Evolutionary conservation across 2,329 filamentous ascomycete genomes (phyloP).

Genomic region (Aureobasidium subglaciale): DNA sequence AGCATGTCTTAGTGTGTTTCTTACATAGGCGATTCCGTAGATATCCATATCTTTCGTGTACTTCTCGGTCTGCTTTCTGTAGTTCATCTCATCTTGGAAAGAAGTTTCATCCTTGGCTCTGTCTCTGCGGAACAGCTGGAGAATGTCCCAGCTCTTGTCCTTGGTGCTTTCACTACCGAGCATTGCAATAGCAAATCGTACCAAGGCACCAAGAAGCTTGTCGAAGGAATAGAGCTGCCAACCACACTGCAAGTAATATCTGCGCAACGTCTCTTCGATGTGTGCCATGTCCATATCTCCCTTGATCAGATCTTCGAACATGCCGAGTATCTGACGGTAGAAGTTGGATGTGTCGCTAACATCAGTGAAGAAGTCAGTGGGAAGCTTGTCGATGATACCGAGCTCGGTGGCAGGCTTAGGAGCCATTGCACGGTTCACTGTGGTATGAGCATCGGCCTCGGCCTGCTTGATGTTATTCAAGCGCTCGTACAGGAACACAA

Average conservation of each 20-base stretch:
- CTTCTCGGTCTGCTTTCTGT: slow-evolving; percentile 87
- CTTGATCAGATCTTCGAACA: slow-evolving; percentile 80
- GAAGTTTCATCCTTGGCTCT: slow-evolving; percentile 79
- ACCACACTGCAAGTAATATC: slow-evolving; percentile 83
- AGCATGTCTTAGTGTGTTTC: slow-evolving; percentile 32
- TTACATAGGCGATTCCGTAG: slow-evolving; percentile 84
- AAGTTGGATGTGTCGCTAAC: slow-evolving; percentile 61
- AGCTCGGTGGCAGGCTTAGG: slow-evolving; percentile 78
- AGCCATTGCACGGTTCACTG: slow-evolving; percentile 65
- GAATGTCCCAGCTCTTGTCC: slow-evolving; percentile 88
- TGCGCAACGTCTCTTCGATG: slow-evolving; percentile 83
- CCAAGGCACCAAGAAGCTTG: slow-evolving; percentile 74
- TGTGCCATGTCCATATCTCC: slow-evolving; percentile 68
- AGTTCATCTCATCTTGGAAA: slow-evolving; percentile 81
- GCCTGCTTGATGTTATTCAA: slow-evolving; percentile 77
- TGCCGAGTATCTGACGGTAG: slow-evolving; percentile 76
- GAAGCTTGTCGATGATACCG: slow-evolving; percentile 72
- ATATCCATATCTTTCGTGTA: slow-evolving; percentile 87
- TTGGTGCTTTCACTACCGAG: slow-evolving; percentile 76
- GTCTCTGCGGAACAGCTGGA: slow-evolving; percentile 76
- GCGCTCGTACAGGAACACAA: slow-evolving; percentile 82
- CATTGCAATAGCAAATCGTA: slow-evolving; percentile 73
- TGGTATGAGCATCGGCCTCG: slow-evolving; percentile 63
- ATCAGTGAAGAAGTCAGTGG: slow-evolving; percentile 65
- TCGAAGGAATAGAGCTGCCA: slow-evolving; percentile 93